Evolutionary conservation across 352 stramenopile genomes (phyloP).

Genomic region (Globisporangium middletonii): DNA sequence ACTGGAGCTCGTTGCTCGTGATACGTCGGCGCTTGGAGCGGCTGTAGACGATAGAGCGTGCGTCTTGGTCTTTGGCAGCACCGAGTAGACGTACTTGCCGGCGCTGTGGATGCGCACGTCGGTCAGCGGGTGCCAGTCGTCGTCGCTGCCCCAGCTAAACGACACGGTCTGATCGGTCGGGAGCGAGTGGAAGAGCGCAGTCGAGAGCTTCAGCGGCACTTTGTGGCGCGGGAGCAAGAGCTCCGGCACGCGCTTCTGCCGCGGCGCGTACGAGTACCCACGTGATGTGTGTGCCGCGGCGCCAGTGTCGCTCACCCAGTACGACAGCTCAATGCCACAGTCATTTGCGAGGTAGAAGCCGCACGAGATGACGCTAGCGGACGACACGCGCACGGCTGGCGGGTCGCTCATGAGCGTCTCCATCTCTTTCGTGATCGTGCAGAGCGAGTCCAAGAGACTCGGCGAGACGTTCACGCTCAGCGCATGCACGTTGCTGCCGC

Average conservation of each 20-base stretch:
- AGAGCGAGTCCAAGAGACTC: slow-evolving; percentile 55
- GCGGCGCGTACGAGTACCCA: slow-evolving; percentile 54
- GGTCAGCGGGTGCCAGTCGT: slow-evolving; percentile 65
- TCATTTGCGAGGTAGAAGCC: slow-evolving; percentile 81
- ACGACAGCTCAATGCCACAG: slow-evolving; percentile 45
- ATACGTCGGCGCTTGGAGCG: neutral
- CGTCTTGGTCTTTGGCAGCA: slow-evolving; percentile 24
- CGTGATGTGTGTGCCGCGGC: slow-evolving; percentile 27
- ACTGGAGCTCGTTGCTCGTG: neutral
- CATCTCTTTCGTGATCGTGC: slow-evolving; percentile 52
- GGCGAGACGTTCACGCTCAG: slow-evolving; percentile 73
- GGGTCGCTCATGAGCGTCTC: slow-evolving; percentile 24
- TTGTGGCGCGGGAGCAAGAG: slow-evolving; percentile 43
- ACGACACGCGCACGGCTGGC: slow-evolving; percentile 26
- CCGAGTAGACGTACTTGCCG: slow-evolving; percentile 72
- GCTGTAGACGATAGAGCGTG: too few species aligned
- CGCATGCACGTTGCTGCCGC: slow-evolving; percentile 45
- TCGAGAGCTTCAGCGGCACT: slow-evolving; percentile 65
- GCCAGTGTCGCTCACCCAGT: slow-evolving; percentile 54
- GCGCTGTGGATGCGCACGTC: slow-evolving; percentile 72
- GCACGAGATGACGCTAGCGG: slow-evolving; percentile 67
- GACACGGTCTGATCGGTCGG: slow-evolving; percentile 68
- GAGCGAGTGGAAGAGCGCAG: slow-evolving; percentile 57
- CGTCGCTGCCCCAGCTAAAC: slow-evolving; percentile 58
- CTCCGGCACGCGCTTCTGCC: slow-evolving; percentile 35